These are phyloP conservation scores for Hypomyces perniciosus DNA, from an alignment of 2,329 filamentous ascomycete species.

Conservation along the genomic window DNA sequence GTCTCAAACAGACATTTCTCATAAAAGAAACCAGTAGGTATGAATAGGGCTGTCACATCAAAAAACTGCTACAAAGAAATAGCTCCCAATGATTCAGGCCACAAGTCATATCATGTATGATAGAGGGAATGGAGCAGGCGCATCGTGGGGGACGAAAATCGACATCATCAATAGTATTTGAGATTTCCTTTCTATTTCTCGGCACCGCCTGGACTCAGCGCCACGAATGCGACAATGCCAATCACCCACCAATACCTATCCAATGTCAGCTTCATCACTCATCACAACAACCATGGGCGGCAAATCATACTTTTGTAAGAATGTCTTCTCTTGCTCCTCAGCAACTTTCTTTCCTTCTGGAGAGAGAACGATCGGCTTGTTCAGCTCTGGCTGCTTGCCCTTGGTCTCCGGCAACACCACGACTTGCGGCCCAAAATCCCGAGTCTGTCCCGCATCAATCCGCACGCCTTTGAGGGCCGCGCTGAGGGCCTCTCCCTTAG, in stretches of 20 bases:
- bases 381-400: conserved; percentile 54
- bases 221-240: conserved; percentile 46
- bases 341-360: conserved; percentile 54
- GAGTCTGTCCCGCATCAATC: conserved; percentile 58
- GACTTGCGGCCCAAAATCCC: conserved; percentile 59
- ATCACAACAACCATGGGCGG: background rate
- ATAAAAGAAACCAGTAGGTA: no score
- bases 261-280: conserved; percentile 27
- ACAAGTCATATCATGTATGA: background rate
- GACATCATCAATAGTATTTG: no score
- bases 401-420: conserved; percentile 40
- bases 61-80: no score
- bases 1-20: no score
- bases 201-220: conserved; percentile 44
- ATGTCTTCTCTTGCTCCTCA: conserved; percentile 53
- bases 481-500: conserved; percentile 40
- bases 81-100: no score
- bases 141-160: no score
- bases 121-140: background rate
- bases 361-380: conserved; percentile 57
- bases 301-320: conserved; percentile 57
- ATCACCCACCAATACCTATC: conserved; percentile 62
- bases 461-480: conserved; percentile 48
- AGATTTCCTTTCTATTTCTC: conserved; percentile 38
- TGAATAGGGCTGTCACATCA: no score